Conservation (phyloP, 208 protist genomes). For the Vickermania ingenoplastis region DNA sequence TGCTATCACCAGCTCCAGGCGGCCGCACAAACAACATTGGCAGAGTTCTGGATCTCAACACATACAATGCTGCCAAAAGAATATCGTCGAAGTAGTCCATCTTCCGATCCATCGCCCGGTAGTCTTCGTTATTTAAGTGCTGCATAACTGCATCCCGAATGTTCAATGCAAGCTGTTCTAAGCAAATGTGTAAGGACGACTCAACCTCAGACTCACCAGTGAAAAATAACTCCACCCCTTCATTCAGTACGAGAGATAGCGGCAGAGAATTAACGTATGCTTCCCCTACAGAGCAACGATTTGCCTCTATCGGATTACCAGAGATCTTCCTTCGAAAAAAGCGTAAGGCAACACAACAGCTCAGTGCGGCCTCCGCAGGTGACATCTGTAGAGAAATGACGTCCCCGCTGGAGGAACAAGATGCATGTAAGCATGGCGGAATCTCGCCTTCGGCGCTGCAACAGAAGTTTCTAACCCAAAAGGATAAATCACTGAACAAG, state of each 20-base stretch:
- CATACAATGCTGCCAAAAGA: conserved; percentile 54
- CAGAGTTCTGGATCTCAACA: conserved; percentile 55
- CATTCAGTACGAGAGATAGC: conserved; percentile 22
- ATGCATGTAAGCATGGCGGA: conserved; percentile 17
- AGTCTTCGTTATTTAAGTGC: conserved; percentile 14
- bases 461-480: conserved; percentile 55
- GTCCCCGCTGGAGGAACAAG: conserved; percentile 16
- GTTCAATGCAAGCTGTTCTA: conserved; percentile 58
- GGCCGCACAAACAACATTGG: conserved; percentile 26
- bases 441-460: conserved; percentile 15
- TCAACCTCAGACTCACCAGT: conserved; percentile 12
- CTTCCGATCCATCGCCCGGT: conserved; percentile 14
- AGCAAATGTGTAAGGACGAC: conserved; percentile 30
- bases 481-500: conserved; percentile 48
- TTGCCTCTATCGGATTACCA: too few species aligned
- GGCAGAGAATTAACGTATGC: conserved; percentile 43
- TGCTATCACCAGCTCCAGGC: conserved; percentile 9
- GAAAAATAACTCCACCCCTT: conserved; percentile 54
- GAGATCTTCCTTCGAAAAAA: too few species aligned
- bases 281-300: conserved; percentile 23
- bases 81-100: conserved; percentile 21
- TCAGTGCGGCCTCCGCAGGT: conserved; percentile 58
- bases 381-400: conserved; percentile 47
- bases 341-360: conserved; percentile 42
- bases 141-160: conserved; percentile 20